Percentiles rank a stretch among this genome's conserved stretches.
phyloP scores from a whole-genome alignment of 2,329 filamentous ascomycete species.

The Beauveria varroae region DNA sequence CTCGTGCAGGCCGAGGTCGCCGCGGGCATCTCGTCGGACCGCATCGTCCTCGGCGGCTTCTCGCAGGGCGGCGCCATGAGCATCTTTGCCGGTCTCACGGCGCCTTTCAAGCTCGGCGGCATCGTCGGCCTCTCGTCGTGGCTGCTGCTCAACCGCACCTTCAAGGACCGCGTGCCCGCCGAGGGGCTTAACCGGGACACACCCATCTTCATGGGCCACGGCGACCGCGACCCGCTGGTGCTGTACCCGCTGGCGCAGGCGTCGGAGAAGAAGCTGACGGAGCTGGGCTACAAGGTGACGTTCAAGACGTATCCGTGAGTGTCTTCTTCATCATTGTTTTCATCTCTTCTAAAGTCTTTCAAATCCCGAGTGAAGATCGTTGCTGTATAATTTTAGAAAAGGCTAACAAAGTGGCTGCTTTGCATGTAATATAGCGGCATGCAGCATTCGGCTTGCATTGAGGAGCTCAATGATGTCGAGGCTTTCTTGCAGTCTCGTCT shows the following conservation, averaged over 20 bases:
- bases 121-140: slow-evolving; percentile 83
- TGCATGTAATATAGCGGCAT: slow-evolving; percentile 48
- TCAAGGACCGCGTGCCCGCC: slow-evolving; percentile 33
- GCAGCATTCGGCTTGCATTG: slow-evolving; percentile 64
- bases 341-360: background rate
- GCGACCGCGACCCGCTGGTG: slow-evolving; percentile 65
- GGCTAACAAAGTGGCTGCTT: background rate
- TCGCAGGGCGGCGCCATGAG: slow-evolving; percentile 84
- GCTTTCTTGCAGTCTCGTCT: slow-evolving; percentile 41
- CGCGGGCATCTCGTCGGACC: slow-evolving; percentile 68
- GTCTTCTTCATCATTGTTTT: background rate
- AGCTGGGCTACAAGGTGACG: slow-evolving; percentile 63
- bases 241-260: slow-evolving; percentile 58
- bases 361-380: background rate
- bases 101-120: slow-evolving; percentile 67
- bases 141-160: slow-evolving; percentile 53
- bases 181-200: slow-evolving; percentile 50
- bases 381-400: background rate
- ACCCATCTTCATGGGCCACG: slow-evolving; percentile 79
- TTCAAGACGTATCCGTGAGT: slow-evolving; percentile 69
- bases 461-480: slow-evolving; percentile 80
- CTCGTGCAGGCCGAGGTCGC: slow-evolving; percentile 75
- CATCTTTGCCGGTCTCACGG: slow-evolving; percentile 71
- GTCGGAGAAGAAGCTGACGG: slow-evolving; percentile 60
- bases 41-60: slow-evolving; percentile 81